phyloP scores from a whole-genome alignment of 2,329 filamentous ascomycete genomes.

The Aspergillus proliferans region DNA sequence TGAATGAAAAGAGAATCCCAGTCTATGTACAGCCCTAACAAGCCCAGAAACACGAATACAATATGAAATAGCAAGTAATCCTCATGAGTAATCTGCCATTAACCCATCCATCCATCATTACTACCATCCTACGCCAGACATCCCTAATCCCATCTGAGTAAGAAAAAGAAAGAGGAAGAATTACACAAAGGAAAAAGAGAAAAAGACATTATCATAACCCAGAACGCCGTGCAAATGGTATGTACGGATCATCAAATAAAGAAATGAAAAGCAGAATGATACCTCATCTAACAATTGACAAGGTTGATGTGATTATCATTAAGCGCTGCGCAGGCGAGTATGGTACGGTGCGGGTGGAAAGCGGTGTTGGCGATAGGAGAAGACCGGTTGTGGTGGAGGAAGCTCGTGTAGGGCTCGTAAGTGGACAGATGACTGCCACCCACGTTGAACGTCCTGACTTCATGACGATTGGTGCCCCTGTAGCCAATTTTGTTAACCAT shows the following conservation, averaged over 20 bases:
- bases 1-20: no score
- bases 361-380: constrained; percentile 81
- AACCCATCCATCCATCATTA: not conserved
- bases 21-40: no score
- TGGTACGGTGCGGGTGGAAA: constrained; percentile 91
- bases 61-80: no score
- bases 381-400: constrained; percentile 72
- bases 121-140: not conserved
- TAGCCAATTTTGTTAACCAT: no score
- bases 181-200: not conserved
- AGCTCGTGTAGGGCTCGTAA: constrained; percentile 84
- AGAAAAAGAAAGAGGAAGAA: not conserved
- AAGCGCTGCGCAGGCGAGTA: constrained; percentile 78
- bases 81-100: not conserved
- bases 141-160: not conserved
- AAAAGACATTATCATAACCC: not conserved
- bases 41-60: no score
- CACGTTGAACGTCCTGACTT: constrained; percentile 88
- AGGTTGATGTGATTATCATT: constrained; percentile 89
- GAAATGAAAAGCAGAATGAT: not conserved
- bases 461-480: constrained; percentile 80
- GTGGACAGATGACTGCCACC: constrained; percentile 72
- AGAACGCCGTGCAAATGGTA: not conserved
- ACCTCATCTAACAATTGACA: constrained; percentile 56
- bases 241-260: not conserved